Evolutionary conservation across 139 green algal species (phyloP), one percentile per base, ranked within the genome.

Genomic region (Zygnema cylindricum): DNA sequence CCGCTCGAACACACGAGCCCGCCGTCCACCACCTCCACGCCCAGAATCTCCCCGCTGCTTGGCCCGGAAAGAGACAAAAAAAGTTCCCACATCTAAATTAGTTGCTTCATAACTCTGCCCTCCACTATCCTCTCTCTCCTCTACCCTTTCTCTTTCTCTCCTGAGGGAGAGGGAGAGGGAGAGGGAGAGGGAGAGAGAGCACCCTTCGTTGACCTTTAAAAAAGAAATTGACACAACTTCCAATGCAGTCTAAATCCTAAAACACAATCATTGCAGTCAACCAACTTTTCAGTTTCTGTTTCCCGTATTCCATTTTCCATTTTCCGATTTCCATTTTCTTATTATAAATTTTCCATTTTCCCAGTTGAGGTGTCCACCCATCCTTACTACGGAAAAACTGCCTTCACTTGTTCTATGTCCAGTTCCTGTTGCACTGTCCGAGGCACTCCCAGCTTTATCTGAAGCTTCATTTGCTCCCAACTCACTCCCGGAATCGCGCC

Each of bases 391-490:
- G 85, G 85, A 43, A 89, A 89, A 3, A 89, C 75, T 35, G 73
- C 75, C 36, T 76, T 86, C 49, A 89, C 85, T 76, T 85, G 69
- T 21, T 36, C 73, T 25, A 89, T 30, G 78, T 89, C 85, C 16
- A 89, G 85, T n/a, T 76, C 85, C 22, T 32, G 1, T 32, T 85
- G 73, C 23, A 86, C 40, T 2, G 33, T 1, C 73, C 32, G 33
- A 0, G 85, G 85, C 75, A 89, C 85, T 33, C 85, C 85, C 30
- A 89, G 85, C 36, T 49, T 36, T n/a, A 89, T 42, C 32, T 41
- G 36, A 33, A 89, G 75, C 85, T 89, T 89, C 85, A 89, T 89
- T 55, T 89, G 43, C 43, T 81, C 2, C 75, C 75, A 86, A n/a
- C 76, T 77, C 2, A 89, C 75, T 30, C 85, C 85, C 36, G 85